Percentiles rank a stretch among this genome's conserved stretches.
phyloP scores from a whole-genome alignment of 306 rosid species.

The Pachyrhizus erosus region DNA sequence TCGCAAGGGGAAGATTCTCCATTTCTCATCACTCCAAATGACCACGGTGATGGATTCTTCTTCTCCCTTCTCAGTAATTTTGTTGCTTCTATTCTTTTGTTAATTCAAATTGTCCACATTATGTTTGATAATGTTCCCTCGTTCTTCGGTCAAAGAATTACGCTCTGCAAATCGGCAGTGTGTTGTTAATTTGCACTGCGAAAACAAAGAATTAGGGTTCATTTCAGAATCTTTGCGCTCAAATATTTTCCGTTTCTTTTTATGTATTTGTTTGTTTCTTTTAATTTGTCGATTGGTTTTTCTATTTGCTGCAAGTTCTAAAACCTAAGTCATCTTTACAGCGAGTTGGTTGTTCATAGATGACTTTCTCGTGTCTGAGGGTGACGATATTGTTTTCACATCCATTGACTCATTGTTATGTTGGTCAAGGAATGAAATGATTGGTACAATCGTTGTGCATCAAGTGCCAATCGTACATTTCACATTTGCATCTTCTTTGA shows the following conservation, averaged over 20 bases:
- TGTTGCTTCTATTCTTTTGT: background rate
- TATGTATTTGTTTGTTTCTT: background rate
- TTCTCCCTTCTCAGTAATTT: background rate
- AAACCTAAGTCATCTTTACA: constrained; percentile 47
- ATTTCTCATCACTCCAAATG: background rate
- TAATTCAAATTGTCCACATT: background rate
- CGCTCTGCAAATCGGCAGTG: background rate
- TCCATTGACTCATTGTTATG: constrained; percentile 30
- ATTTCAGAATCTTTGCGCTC: background rate
- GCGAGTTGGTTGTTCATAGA: constrained; percentile 47
- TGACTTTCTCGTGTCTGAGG: constrained; percentile 57
- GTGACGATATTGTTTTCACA: constrained; percentile 42
- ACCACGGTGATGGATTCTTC: background rate
- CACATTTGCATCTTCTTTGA: background rate
- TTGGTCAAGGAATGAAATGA: constrained; percentile 11
- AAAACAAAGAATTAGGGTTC: background rate
- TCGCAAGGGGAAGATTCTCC: no score
- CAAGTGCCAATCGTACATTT: constrained; percentile 40
- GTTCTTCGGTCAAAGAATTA: background rate
- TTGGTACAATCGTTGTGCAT: constrained; percentile 5
- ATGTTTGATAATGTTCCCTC: background rate
- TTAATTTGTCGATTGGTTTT: background rate
- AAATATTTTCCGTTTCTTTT: background rate
- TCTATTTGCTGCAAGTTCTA: background rate
- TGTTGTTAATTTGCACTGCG: background rate